Evolutionary conservation across 1,284 basidiomycete species (phyloP).

Genomic region (Malassezia globosa): DNA sequence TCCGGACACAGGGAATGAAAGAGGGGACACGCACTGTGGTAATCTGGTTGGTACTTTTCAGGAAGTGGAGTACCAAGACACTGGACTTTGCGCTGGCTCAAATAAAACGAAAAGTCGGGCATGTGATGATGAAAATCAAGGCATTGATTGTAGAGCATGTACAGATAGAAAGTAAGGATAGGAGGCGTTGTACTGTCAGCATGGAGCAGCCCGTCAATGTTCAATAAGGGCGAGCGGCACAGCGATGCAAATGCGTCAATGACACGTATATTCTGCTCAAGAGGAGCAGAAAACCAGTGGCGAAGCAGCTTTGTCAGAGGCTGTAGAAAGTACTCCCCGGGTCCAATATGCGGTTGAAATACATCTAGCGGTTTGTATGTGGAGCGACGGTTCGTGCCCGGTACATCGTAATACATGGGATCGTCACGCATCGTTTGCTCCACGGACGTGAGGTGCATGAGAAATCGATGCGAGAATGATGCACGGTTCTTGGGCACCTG

Average conservation of each 20-base stretch:
- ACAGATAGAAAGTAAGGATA: neutral
- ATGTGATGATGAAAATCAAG: neutral
- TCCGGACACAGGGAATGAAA: neutral
- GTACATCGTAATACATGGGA: neutral
- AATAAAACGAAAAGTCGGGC: constrained; percentile 9
- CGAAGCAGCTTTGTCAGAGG: neutral
- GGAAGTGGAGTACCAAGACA: neutral
- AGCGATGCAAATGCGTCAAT: neutral
- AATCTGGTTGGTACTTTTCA: neutral
- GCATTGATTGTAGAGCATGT: neutral
- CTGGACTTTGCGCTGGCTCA: constrained; percentile 4
- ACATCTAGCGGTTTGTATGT: neutral
- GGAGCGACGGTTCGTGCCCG: neutral
- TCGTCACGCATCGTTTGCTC: constrained; percentile 4
- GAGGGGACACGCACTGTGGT: neutral
- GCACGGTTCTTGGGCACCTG: neutral
- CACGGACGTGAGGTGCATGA: neutral
- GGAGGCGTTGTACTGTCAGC: neutral
- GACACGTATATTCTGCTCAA: neutral
- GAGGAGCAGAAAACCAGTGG: neutral
- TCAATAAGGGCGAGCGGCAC: constrained; percentile 5
- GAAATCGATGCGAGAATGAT: neutral
- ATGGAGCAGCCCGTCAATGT: neutral
- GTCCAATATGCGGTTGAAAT: neutral
- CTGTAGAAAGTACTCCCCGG: neutral